Base-by-base conservation (phyloP, 2,329 filamentous ascomycete species). In the Xylaria sp. region DNA sequence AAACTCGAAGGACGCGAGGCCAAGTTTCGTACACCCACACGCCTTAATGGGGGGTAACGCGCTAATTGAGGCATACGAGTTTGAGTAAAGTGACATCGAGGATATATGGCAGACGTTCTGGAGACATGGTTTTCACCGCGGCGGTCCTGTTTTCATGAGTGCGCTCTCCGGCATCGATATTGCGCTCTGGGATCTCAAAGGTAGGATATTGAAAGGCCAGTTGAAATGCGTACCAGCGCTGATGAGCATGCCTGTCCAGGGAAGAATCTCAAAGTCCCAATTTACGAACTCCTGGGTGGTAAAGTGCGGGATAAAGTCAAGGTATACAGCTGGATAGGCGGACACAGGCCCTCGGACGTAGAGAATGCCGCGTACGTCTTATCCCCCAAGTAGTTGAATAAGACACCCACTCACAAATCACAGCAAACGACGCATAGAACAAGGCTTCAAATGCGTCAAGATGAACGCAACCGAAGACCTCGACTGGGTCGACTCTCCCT, bases 381-480 rank as follows among this genome's bases (percentile, higher is more conserved):
- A 16, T 6, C 7, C 44, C 23, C 37, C 4, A 10, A 42, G 16
- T 16, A 16, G 16, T 42, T 42, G 4, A 16, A 11, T n/a, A 51
- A 3, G 11, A 10, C n/a, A 35, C 8, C 4, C 9, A 51, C 11
- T 50, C 48, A 50, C 11, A 6, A 1, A 7, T 54, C 37, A 52
- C 62, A 85, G 82, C 2, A 79, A 82, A 67, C 78, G 77, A 4
- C 78, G 84, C 3, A 79, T 81, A 66, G 75, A 76, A 9, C 85
- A 89, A 71, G 86, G 86, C 0, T 85, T 90, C 69, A 84, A 76
- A 2, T 79, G 82, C 3, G 81, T 91, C 57, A 92, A 92, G 70
- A 92, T 92, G 89, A 91, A 92, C 69, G 89, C 82, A 4, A 92
- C 89, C 0, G 87, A 88, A 68, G 89, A 91, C 63, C 73, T 91